A percentile compares a stretch with the other conserved stretches of the same genome.
phyloP scores from a whole-genome alignment of 371 early-diverging fungal genomes.

The Rhizopus stolonifer region DNA sequence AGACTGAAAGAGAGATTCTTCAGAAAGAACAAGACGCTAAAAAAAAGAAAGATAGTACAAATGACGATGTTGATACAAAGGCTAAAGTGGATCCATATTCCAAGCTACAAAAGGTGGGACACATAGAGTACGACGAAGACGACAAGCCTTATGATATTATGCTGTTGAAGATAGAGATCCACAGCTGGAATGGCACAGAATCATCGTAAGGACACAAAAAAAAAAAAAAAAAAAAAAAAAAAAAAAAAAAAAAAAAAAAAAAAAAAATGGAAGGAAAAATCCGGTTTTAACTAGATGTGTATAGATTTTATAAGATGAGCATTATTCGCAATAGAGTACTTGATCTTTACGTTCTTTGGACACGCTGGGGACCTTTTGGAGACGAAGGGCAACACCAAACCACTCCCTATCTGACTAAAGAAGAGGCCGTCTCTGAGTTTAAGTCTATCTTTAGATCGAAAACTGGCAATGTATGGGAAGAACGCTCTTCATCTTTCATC shows the following conservation, averaged over 20 bases:
- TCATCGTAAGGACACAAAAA: conserved; percentile 13
- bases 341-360: conserved; percentile 58
- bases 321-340: conserved; percentile 48
- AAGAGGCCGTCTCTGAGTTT: conserved; percentile 56
- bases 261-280: too few species aligned
- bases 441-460: conserved; percentile 60
- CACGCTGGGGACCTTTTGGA: conserved; percentile 58
- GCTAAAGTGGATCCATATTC: conserved; percentile 39
- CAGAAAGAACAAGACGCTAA: conserved; percentile 24
- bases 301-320: conserved; percentile 61
- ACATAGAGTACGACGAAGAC: conserved; percentile 33
- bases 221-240: too few species aligned
- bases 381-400: conserved; percentile 58
- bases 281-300: background rate
- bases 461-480: conserved; percentile 55
- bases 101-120: conserved; percentile 40
- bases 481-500: conserved; percentile 24
- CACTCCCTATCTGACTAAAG: conserved; percentile 52
- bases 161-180: conserved; percentile 52
- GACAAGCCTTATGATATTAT: conserved; percentile 43
- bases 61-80: background rate
- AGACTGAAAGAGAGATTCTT: conserved; percentile 40
- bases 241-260: too few species aligned
- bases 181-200: conserved; percentile 5
- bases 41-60: conserved; percentile 12